Conservation (phyloP, 2,329 filamentous ascomycete species). For the Aspergillus fructus region DNA sequence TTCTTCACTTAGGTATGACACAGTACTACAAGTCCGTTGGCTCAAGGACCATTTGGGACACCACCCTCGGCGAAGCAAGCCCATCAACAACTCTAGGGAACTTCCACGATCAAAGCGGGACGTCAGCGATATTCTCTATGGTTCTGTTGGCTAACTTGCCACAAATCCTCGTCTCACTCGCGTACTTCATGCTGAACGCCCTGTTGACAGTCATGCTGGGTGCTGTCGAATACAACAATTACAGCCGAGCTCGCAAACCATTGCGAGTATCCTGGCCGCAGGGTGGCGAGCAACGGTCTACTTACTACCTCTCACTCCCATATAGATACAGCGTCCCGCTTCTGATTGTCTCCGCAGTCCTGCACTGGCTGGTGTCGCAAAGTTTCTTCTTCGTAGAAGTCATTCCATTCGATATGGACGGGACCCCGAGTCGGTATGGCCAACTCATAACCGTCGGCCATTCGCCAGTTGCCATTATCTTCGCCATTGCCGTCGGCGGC, state of each 20-base stretch:
- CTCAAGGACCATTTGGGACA: neutral
- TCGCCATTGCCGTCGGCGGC: neutral
- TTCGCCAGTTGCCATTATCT: neutral
- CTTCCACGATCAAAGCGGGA: neutral
- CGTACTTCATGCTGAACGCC: constrained; percentile 35
- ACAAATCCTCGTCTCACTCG: constrained; percentile 31
- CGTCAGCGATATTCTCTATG: neutral
- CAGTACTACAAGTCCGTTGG: neutral
- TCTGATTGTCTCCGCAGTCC: constrained; percentile 27
- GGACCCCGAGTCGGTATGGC: neutral
- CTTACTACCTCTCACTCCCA: constrained; percentile 46
- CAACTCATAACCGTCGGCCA: neutral
- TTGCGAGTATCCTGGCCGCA: constrained; percentile 40
- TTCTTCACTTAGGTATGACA: neutral
- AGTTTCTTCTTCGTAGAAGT: constrained; percentile 43
- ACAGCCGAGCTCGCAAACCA: constrained; percentile 40
- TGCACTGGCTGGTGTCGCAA: constrained; percentile 51
- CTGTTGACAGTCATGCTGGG: constrained; percentile 48
- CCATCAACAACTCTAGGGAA: neutral
- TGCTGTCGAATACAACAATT: constrained; percentile 22
- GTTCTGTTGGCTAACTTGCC: constrained; percentile 22
- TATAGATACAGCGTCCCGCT: constrained; percentile 37
- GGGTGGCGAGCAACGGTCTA: constrained; percentile 40
- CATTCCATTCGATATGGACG: constrained; percentile 2
- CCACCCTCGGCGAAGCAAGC: neutral